Percentiles rank a stretch among this genome's conserved stretches.
Conservation (phyloP, 805 yeast species). For the Middelhovenomyces tepae region DNA sequence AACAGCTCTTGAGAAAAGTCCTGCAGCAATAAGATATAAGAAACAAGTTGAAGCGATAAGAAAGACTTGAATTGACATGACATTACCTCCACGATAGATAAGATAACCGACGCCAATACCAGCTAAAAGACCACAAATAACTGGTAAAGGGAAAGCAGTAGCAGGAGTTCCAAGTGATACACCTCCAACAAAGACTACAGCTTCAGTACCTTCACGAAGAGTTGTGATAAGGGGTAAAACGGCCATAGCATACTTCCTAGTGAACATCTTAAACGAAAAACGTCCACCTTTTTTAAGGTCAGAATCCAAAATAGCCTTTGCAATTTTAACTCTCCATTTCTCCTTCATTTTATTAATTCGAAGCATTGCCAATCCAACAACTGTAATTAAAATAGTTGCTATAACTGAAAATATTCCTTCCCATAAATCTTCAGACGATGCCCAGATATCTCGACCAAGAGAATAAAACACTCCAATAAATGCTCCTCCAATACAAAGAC, state of each 20-base stretch:
- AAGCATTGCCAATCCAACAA: conserved; percentile 96
- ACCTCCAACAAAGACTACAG: conserved; percentile 93
- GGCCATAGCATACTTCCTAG: conserved; percentile 80
- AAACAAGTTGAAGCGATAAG: conserved; percentile 81
- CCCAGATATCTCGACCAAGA: conserved; percentile 74
- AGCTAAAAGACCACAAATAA: conserved; percentile 71
- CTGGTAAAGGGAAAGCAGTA: conserved; percentile 87
- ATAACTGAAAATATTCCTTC: conserved; percentile 91
- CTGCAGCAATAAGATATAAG: conserved; percentile 83
- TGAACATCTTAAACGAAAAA: conserved; percentile 32
- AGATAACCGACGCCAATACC: conserved; percentile 65
- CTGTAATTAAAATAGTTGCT: conserved; percentile 79
- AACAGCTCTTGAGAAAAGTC: conserved; percentile 85
- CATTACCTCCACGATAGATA: conserved; percentile 75
- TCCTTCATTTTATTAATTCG: conserved; percentile 93
- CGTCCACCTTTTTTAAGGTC: conserved; percentile 24
- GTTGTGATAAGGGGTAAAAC: conserved; percentile 84
- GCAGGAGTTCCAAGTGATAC: conserved; percentile 67
- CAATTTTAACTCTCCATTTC: conserved; percentile 94
- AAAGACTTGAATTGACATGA: conserved; percentile 77
- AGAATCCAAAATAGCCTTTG: conserved; percentile 64
- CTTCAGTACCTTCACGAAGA: conserved; percentile 95
- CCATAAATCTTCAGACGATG: conserved; percentile 86
- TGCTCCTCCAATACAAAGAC: conserved; percentile 82
- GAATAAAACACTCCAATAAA: conserved; percentile 91